These are phyloP conservation scores for Cucurbita pepo DNA, from an alignment of 306 rosid genomes.

Conservation along the genomic window DNA sequence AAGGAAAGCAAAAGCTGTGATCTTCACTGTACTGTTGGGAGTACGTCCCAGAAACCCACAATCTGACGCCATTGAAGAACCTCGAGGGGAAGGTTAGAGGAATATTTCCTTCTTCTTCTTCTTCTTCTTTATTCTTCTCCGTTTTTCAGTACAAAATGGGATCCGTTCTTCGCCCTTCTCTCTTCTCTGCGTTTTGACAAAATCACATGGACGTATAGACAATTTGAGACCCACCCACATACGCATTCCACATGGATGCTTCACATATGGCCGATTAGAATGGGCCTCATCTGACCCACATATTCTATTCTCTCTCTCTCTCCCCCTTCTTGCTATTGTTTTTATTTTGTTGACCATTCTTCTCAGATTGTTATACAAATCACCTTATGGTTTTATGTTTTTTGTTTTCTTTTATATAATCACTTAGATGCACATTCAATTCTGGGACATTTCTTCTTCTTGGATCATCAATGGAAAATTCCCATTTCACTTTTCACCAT, in stretches of 20 bases:
- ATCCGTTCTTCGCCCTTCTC: not conserved
- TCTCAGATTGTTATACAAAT: not conserved
- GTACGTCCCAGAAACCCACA: not conserved
- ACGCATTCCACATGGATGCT: conserved; percentile 40
- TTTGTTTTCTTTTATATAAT: not conserved
- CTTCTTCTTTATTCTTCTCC: not conserved
- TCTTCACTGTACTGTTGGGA: not conserved
- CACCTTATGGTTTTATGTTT: not conserved
- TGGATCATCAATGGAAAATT: not conserved
- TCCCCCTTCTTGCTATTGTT: not conserved
- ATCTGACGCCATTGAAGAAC: not conserved
- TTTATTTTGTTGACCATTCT: not conserved
- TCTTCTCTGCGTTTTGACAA: conserved; percentile 31
- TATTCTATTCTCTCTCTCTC: not conserved
- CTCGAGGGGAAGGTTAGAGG: not conserved
- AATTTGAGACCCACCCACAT: conserved; percentile 42
- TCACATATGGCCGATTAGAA: conserved; percentile 11
- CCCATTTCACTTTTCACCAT: not conserved
- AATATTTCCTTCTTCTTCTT: not conserved
- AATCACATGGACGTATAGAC: conserved; percentile 78
- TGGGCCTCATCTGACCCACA: conserved; percentile 30
- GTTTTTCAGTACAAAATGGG: not conserved
- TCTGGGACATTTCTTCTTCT: not conserved
- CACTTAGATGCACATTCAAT: not conserved
- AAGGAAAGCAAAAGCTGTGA: not conserved